These are phyloP conservation scores for Alternaria ventricosa DNA, from an alignment of 2,329 filamentous ascomycete species.

Conservation along the genomic window DNA sequence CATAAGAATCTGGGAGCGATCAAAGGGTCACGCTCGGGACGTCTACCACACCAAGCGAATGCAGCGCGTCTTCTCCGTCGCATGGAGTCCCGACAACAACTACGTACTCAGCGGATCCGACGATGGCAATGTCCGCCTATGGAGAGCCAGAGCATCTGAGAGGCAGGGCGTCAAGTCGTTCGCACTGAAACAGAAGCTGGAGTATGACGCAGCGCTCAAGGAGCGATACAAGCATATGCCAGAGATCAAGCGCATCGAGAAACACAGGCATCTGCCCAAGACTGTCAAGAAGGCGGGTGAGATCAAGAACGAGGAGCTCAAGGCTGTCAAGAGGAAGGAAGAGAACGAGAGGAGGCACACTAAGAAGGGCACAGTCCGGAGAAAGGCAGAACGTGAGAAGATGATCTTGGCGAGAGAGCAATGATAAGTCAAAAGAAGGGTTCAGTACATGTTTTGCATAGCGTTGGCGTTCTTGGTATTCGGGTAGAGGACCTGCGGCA, in stretches of 20 bases:
- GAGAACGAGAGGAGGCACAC: conserved; percentile 95
- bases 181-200: conserved; percentile 82
- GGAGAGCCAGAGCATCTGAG: conserved; percentile 85
- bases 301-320: conserved; percentile 91
- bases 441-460: conserved; percentile 32
- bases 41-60: conserved; percentile 98
- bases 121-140: conserved; percentile 89
- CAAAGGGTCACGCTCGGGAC: conserved; percentile 83
- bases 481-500: not conserved
- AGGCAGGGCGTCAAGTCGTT: conserved; percentile 85
- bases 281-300: conserved; percentile 93
- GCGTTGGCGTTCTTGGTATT: conserved; percentile 39
- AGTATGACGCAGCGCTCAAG: conserved; percentile 87
- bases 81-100: conserved; percentile 86
- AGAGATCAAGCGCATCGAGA: conserved; percentile 86
- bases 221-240: conserved; percentile 93
- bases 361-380: conserved; percentile 77
- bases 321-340: conserved; percentile 84
- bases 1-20: conserved; percentile 81
- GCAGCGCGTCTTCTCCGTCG: conserved; percentile 88
- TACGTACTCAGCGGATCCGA: conserved; percentile 92
- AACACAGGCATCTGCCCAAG: conserved; percentile 90
- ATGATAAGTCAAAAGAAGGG: conserved; percentile 41
- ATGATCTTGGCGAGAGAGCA: conserved; percentile 77
- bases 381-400: conserved; percentile 87